These are phyloP conservation scores for grape (Vitis vinifera) DNA, from an alignment of 164 flowering plant genomes.

Conservation along the genomic window ASM3070453v1 NC_081823.1:19349001-19349500, in stretches of 20 bases:
- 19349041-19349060: slow-evolving; percentile 8
- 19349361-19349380: slow-evolving; percentile 61
- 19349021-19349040: slow-evolving; percentile 1
- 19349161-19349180: no score
- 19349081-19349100: slow-evolving; percentile 1
- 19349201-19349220: slow-evolving; percentile 39
- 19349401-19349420: slow-evolving; percentile 15
- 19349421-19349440: slow-evolving; percentile 5
- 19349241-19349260: slow-evolving; percentile 24
- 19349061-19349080: slow-evolving; percentile 6
- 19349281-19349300: slow-evolving; percentile 37
- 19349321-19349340: slow-evolving; percentile 60
- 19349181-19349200: background rate
- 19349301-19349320: slow-evolving; percentile 35
- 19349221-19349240: slow-evolving; percentile 39
- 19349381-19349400: slow-evolving; percentile 15
- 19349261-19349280: slow-evolving; percentile 20
- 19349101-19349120: slow-evolving; percentile 5
- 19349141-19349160: no score
- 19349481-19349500: background rate
- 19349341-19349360: slow-evolving; percentile 61
- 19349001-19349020: slow-evolving; percentile 9
- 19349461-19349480: background rate
- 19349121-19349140: background rate
- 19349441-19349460: slow-evolving; percentile 28